Evolutionary conservation across 2,329 filamentous ascomycete genomes (phyloP), one percentile per base, ranked within the genome.

Genomic region (Akanthomyces lecanii): DNA sequence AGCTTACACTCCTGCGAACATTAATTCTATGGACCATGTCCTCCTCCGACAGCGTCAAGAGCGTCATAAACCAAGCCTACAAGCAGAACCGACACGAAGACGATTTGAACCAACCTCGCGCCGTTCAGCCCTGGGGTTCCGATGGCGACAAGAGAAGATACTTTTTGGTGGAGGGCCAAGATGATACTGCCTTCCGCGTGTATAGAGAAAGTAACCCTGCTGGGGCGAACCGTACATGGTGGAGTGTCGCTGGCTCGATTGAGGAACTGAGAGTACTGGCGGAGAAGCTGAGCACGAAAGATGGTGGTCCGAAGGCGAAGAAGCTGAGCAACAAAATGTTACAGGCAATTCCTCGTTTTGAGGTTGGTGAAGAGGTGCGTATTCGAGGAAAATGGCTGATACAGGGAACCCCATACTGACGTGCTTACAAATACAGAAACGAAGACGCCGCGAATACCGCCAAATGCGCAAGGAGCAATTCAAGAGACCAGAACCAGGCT

Each of bases 61-160:
- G 83, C 38, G 88, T 93, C 67, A 90, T 99, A 73, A 92, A 91
- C 73, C 87, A 93, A 67, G 89, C 89, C 18, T 96, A 98, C 82
- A 94, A 97, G 76, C 88, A 93, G 78, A 85, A 86, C 66, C 89
- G 94, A 64, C 90, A 94, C 71, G 91, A 92, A 67, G 84, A 88
- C 68, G 86, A 89, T 67, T 74, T 85, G 53, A 97, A 97, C 73
- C 92, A 97, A 68, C 90, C 93, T 10, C 81, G 96, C 42, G 93
- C 92, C 1, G 90, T 97, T 52, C 92, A 96, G 72, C 87, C 92
- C 5, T 97, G 93, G 93, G 93, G 93, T 10, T 84, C 86, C 14
- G 93, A 97, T 73, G 91, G 90, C 67, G 88, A 97, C 69, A 96
- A 95, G 79, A 88, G 95, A 62, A 88, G 92, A 64, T 99, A 98